Conservation (phyloP, 2,329 filamentous ascomycete genomes). For the Ramichloridium luteum region DNA sequence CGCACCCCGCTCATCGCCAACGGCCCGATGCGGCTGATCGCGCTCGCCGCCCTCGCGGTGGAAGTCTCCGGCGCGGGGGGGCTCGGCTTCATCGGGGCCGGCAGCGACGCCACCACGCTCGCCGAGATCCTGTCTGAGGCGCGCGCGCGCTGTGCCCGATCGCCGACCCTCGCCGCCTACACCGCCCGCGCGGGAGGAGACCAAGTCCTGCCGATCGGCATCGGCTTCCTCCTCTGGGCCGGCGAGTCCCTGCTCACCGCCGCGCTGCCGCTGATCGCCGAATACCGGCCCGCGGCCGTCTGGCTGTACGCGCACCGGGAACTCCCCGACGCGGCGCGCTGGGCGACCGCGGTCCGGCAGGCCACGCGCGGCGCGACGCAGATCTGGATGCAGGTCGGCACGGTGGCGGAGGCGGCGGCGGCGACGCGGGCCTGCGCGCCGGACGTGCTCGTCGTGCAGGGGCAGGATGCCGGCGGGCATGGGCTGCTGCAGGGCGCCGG, state of each 20-base stretch:
- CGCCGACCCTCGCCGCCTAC: constrained; percentile 13
- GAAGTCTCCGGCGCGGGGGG: constrained; percentile 45
- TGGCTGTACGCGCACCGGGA: constrained; percentile 55
- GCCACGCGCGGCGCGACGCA: constrained; percentile 28
- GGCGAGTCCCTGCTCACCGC: constrained; percentile 29
- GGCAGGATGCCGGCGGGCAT: constrained; percentile 53
- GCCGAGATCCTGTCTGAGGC: constrained; percentile 20
- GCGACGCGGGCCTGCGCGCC: constrained; percentile 36
- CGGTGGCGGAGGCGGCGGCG: constrained; percentile 42
- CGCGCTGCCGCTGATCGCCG: constrained; percentile 39
- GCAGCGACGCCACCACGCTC: constrained; percentile 29
- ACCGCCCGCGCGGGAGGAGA: constrained; percentile 2
- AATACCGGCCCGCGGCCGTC: constrained; percentile 42
- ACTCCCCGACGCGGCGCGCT: constrained; percentile 25
- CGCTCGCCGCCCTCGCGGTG: constrained; percentile 43
- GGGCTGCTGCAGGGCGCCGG: constrained; percentile 44
- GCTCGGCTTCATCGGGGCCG: constrained; percentile 36
- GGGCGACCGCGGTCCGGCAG: constrained; percentile 21
- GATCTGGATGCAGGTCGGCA: constrained; percentile 52
- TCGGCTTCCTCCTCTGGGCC: constrained; percentile 50
- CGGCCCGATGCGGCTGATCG: constrained; percentile 59
- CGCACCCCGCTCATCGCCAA: constrained; percentile 44
- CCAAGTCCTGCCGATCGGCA: constrained; percentile 38
- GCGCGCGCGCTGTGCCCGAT: constrained; percentile 2
- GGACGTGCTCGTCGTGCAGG: constrained; percentile 51